A percentile compares a stretch with the other conserved stretches of the same genome.
Conservation (phyloP, 345 rosid genomes). For the Cardamine chenopodiifolia region DNA sequence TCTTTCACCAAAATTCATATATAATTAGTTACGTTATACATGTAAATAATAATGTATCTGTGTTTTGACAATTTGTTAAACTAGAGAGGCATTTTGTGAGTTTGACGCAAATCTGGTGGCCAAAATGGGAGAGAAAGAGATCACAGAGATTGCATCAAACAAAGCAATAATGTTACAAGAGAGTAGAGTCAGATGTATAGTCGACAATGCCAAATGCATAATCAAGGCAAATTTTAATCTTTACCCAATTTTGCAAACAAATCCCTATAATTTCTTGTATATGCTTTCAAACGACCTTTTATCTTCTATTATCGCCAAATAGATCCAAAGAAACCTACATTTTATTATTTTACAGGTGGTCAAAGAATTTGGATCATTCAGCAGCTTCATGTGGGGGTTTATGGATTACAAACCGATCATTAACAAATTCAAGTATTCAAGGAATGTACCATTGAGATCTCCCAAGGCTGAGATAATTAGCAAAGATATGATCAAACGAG, state of each 20-base stretch:
- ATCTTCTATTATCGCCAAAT: not conserved
- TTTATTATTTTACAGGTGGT: slow-evolving; percentile 49
- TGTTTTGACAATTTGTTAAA: slow-evolving; percentile 8
- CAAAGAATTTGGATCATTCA: slow-evolving; percentile 82
- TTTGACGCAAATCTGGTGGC: slow-evolving; percentile 80
- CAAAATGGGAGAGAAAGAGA: slow-evolving; percentile 82
- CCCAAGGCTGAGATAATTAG: slow-evolving; percentile 91
- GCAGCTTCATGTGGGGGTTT: slow-evolving; percentile 82
- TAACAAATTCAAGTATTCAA: slow-evolving; percentile 68
- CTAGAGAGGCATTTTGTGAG: slow-evolving; percentile 74
- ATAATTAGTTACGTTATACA: not conserved
- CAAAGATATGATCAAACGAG: slow-evolving; percentile 76
- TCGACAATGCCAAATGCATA: slow-evolving; percentile 90
- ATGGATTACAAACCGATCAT: slow-evolving; percentile 79
- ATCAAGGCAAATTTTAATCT: slow-evolving; percentile 58
- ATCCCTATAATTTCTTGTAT: not conserved
- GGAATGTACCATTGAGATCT: slow-evolving; percentile 76
- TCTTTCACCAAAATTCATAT: not conserved
- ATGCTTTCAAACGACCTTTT: not conserved
- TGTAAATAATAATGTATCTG: not conserved
- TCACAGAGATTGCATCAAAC: slow-evolving; percentile 67
- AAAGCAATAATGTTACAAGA: slow-evolving; percentile 79
- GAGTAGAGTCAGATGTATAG: slow-evolving; percentile 80
- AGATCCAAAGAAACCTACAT: not conserved
- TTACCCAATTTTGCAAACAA: not conserved